Percentiles rank a stretch among this genome's conserved stretches.
Conservation (phyloP, 1,139 yeast species). For the Yamadazyma sp. region DNA sequence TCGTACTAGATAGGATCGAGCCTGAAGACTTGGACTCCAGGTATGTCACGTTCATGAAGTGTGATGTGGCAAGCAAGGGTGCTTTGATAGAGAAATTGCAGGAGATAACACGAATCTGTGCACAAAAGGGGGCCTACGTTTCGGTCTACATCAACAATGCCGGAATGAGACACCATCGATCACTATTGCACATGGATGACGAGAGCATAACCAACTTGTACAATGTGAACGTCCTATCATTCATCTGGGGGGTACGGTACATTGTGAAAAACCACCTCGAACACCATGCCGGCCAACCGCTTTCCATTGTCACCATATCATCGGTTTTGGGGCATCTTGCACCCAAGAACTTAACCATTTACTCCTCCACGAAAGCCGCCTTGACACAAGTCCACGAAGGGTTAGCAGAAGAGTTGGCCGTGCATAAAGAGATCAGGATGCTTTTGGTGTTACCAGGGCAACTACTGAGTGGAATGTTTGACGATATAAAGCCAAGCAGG, state of each 20-base stretch:
- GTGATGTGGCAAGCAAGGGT: slow-evolving; percentile 51
- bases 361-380: slow-evolving; percentile 69
- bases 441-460: slow-evolving; percentile 69
- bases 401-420: slow-evolving; percentile 46
- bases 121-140: slow-evolving; percentile 29
- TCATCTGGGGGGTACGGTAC: slow-evolving; percentile 48
- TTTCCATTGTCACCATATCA: slow-evolving; percentile 63
- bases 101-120: slow-evolving; percentile 28
- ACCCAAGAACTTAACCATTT: slow-evolving; percentile 64
- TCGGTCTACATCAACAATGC: slow-evolving; percentile 73
- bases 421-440: slow-evolving; percentile 30
- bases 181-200: slow-evolving; percentile 36
- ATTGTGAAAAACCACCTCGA: slow-evolving; percentile 19
- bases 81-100: slow-evolving; percentile 23
- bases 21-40: slow-evolving; percentile 20
- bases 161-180: slow-evolving; percentile 57
- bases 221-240: slow-evolving; percentile 58
- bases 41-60: slow-evolving; percentile 29
- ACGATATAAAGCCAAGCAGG: slow-evolving; percentile 58
- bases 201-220: slow-evolving; percentile 38
- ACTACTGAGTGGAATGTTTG: slow-evolving; percentile 60
- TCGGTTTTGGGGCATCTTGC: slow-evolving; percentile 72
- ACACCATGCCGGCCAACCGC: slow-evolving; percentile 13
- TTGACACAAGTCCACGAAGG: slow-evolving; percentile 60
- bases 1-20: slow-evolving; percentile 46